Percentiles rank a stretch among this genome's conserved stretches.
These are phyloP conservation scores for Aspergillus fumigatus DNA, from an alignment of 2,329 filamentous ascomycete genomes.

Conservation along the genomic window DNA sequence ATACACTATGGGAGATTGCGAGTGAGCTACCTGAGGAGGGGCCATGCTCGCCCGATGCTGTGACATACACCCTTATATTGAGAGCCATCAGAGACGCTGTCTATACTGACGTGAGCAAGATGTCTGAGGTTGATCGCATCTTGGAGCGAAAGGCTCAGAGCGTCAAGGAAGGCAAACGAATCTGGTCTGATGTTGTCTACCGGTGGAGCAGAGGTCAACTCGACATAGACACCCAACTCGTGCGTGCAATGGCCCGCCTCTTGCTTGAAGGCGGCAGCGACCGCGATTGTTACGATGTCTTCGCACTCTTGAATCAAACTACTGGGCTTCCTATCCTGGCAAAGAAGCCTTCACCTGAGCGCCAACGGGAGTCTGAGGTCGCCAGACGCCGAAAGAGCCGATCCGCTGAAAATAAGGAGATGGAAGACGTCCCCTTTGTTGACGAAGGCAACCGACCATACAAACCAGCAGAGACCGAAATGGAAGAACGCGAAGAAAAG, in stretches of 20 bases:
- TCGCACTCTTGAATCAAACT: constrained; percentile 74
- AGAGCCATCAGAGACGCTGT: constrained; percentile 62
- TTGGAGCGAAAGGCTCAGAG: constrained; percentile 31
- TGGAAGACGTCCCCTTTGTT: constrained; percentile 30
- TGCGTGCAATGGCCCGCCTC: constrained; percentile 74
- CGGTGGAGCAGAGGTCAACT: constrained; percentile 71
- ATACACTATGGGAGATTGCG: constrained; percentile 72
- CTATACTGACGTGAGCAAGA: constrained; percentile 25
- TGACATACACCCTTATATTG: constrained; percentile 79
- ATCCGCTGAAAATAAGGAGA: neutral
- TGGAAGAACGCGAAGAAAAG: constrained; percentile 7
- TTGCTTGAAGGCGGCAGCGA: constrained; percentile 61
- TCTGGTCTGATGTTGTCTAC: constrained; percentile 78
- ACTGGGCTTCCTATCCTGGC: constrained; percentile 61
- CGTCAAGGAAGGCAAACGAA: constrained; percentile 62
- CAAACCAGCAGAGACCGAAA: constrained; percentile 17
- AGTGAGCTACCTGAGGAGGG: constrained; percentile 65
- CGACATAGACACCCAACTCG: constrained; percentile 70
- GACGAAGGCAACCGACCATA: constrained; percentile 19
- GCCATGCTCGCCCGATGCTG: constrained; percentile 58
- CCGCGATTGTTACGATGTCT: constrained; percentile 64
- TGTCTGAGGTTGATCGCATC: constrained; percentile 26
- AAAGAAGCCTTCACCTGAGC: constrained; percentile 18
- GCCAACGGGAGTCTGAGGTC: constrained; percentile 3
- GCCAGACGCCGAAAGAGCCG: neutral